Conservation (phyloP, 345 rosid species). For the Rhodamnia argentea region DNA sequence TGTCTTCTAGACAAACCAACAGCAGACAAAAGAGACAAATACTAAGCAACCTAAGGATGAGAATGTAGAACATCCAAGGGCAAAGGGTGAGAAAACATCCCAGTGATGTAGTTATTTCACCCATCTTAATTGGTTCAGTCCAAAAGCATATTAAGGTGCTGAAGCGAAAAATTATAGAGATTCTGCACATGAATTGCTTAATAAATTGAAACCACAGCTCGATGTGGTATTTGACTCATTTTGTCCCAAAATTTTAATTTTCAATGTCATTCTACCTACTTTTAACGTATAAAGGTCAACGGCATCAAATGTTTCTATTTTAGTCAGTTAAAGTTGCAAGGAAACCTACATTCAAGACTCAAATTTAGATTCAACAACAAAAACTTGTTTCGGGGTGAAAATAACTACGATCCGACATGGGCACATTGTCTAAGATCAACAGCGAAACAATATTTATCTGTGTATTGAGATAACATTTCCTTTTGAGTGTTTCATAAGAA, state of each 20-base stretch:
- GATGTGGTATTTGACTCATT: background rate
- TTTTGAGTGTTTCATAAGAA: background rate
- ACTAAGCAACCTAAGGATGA: background rate
- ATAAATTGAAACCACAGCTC: background rate
- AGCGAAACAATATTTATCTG: background rate
- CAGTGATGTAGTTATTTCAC: background rate
- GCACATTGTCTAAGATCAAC: background rate
- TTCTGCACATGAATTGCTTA: background rate
- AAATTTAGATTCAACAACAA: background rate
- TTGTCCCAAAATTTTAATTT: background rate
- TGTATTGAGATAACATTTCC: background rate
- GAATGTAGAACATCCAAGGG: background rate
- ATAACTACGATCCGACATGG: background rate
- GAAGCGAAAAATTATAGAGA: background rate
- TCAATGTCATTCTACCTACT: background rate
- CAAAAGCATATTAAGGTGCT: background rate
- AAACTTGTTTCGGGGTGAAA: background rate
- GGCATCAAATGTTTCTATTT: background rate
- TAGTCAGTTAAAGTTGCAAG: background rate
- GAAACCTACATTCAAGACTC: background rate
- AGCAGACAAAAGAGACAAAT: background rate
- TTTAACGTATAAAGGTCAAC: background rate
- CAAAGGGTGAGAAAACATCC: background rate
- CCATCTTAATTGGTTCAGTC: background rate
- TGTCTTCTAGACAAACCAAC: background rate